Evolutionary conservation across 345 rosid species (phyloP), one percentile per base, ranked within the genome.

Genomic region (Citrus hindsii): DNA sequence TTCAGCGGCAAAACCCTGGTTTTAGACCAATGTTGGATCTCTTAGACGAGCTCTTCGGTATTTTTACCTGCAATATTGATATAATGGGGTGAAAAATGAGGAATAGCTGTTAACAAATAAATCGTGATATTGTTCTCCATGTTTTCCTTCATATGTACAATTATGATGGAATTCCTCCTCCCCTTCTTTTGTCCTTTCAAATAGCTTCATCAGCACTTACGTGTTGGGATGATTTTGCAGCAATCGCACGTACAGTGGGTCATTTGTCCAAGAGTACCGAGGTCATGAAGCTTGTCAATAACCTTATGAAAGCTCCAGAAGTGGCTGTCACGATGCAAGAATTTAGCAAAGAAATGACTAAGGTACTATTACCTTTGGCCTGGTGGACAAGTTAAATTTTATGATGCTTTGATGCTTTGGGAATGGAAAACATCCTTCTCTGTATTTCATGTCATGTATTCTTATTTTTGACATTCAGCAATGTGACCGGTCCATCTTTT

Each of bases 231-330:
- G 35, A 19, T 10, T 61, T 72, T 72, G 78, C 79, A 88, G 90
- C 90, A 22, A 88, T 85, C 81, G 83, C 88, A 14, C 88, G 86
- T 37, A 84, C 88, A 7, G 85, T 85, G 79, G 88, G 87, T 53
- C 88, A 88, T 82, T 81, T 88, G 67, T 79, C 86, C 28, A 85
- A 84, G 82, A 88, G 90, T 73, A 82, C 86, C 30, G 87, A 88
- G 72, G 90, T 88, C 62, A 88, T 88, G 87, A 84, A 88, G 68
- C 87, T 88, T 74, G 88, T 88, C 61, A 84, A 86, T 74, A 76
- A 88, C 77, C 90, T 88, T 80, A 81, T 88, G 87, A 88, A 85
- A 80, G 90, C 88, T 76, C 89, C 90, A 30, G 77, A 82, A 75
- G 61, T 88, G 82, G 89, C 90, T 33, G 89, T 70, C 32, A 86